Evolutionary conservation across 768 basidiomycete species (phyloP).

Genomic region (Imleria badia): DNA sequence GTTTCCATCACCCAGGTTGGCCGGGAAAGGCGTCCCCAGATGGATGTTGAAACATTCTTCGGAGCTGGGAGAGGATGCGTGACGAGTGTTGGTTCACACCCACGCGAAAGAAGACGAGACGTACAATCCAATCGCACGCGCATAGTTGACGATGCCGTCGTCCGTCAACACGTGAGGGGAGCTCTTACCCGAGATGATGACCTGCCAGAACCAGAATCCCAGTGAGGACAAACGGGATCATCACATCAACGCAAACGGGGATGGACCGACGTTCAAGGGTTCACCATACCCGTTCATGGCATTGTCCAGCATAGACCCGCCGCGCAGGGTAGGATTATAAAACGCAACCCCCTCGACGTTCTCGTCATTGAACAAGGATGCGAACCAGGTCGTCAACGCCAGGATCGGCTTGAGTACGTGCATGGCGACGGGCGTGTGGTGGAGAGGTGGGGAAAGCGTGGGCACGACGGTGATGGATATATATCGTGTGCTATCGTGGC

Average conservation of each 20-base stretch:
- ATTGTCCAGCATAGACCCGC: slow-evolving; percentile 45
- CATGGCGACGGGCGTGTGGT: slow-evolving; percentile 4
- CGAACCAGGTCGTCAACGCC: not conserved
- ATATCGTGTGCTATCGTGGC: not conserved
- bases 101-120: slow-evolving; percentile 13
- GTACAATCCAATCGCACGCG: slow-evolving; percentile 62
- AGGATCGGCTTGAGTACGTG: not conserved
- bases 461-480: not conserved
- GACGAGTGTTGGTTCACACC: too few species aligned
- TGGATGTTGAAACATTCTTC: slow-evolving; percentile 41
- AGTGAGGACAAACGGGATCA: not conserved
- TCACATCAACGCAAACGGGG: not conserved
- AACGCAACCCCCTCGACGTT: slow-evolving; percentile 23
- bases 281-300: slow-evolving; percentile 40
- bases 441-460: not conserved
- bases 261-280: slow-evolving; percentile 41
- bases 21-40: slow-evolving; percentile 37
- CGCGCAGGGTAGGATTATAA: slow-evolving; percentile 34
- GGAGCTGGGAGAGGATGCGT: too few species aligned
- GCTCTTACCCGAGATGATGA: slow-evolving; percentile 67
- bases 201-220: slow-evolving; percentile 25
- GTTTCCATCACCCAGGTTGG: slow-evolving; percentile 50
- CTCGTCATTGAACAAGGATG: not conserved
- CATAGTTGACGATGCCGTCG: slow-evolving; percentile 57
- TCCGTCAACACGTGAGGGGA: slow-evolving; percentile 57